Conservation (phyloP, 805 yeast species). For the Saturnispora ahearnii region DNA sequence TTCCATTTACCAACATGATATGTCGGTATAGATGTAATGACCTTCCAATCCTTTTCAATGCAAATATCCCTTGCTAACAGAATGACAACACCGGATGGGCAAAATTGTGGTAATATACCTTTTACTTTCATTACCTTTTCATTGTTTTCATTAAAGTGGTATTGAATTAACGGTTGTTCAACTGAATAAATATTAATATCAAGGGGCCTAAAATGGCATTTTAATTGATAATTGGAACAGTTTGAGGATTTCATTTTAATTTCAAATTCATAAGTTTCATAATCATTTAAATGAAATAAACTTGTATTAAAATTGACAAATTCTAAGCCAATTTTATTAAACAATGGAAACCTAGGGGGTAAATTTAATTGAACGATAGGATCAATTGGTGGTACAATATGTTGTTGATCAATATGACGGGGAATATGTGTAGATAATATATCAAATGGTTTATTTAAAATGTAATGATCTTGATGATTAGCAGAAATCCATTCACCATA, state of each 20-base stretch:
- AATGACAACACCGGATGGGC: constrained; percentile 56
- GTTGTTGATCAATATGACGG: constrained; percentile 68
- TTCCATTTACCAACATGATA: constrained; percentile 60
- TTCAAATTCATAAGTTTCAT: constrained; percentile 74
- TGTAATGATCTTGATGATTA: constrained; percentile 36
- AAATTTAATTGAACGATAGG: constrained; percentile 67
- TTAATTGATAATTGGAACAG: constrained; percentile 54
- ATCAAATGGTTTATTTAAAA: constrained; percentile 66
- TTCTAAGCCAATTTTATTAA: constrained; percentile 48
- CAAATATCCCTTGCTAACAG: constrained; percentile 4
- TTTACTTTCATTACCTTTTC: constrained; percentile 67
- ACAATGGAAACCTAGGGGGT: constrained; percentile 83
- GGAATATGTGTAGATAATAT: constrained; percentile 85
- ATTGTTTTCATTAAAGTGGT: constrained; percentile 55
- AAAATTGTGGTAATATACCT: constrained; percentile 67
- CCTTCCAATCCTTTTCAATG: constrained; percentile 41
- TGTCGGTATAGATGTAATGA: constrained; percentile 66
- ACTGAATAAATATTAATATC: constrained; percentile 30
- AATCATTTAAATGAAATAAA: constrained; percentile 59
- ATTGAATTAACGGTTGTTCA: constrained; percentile 61
- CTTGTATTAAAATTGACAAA: constrained; percentile 71
- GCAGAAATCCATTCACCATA: constrained; percentile 29
- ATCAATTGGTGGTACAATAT: constrained; percentile 76
- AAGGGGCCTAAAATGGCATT: constrained; percentile 42
- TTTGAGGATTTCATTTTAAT: constrained; percentile 60